Base-by-base conservation (phyloP, 768 basidiomycete genomes). In the Tulasnella sp. region DNA sequence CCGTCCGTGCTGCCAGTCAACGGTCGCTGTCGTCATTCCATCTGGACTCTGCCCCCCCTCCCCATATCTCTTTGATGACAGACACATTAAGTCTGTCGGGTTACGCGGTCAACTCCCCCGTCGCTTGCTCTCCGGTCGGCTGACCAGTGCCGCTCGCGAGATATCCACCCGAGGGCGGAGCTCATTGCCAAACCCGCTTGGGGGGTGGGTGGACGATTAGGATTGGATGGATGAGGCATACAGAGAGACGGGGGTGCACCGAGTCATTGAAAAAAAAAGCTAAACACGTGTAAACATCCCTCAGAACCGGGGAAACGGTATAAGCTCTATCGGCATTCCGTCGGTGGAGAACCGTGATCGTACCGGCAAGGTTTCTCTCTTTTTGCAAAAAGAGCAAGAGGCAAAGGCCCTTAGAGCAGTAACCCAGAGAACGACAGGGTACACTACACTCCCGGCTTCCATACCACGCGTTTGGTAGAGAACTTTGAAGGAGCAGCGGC, bases 281-380 rank as follows among this genome's bases (percentile, higher is more conserved):
- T 67, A 67, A 67, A 67, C 61, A 67, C 26, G 61, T 35, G 29
- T 67, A 67, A 67, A 67, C 32, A 67, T 26, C 26, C 15, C 10
- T 0, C 3, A 32, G 61, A 67, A 67, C 61, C 61, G 61, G 61
- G 32, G 29, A 35, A 67, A 67, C 61, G 61, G 61, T 67, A 67
- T 67, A 67, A 32, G 61, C 61, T 16, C 61, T 67, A 67, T 20
- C 61, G 61, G 61, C 2, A 29, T 23, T 67, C 61, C 61, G 61
- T 67, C 61, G 61, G 61, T 67, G 61, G 61, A 67, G 61, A 67
- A 67, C 29, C 32, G 26, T 35, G 61, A 67, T 67, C 61, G 61
- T 67, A 67, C 61, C 61, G 61, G 61, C 61, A 67, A 67, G 61
- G 61, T 67, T 16, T 67, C 61, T 67, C 61, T 67, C 55, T 67